Conservation (phyloP, 345 rosid species). For the Eucalyptus regnans region DNA sequence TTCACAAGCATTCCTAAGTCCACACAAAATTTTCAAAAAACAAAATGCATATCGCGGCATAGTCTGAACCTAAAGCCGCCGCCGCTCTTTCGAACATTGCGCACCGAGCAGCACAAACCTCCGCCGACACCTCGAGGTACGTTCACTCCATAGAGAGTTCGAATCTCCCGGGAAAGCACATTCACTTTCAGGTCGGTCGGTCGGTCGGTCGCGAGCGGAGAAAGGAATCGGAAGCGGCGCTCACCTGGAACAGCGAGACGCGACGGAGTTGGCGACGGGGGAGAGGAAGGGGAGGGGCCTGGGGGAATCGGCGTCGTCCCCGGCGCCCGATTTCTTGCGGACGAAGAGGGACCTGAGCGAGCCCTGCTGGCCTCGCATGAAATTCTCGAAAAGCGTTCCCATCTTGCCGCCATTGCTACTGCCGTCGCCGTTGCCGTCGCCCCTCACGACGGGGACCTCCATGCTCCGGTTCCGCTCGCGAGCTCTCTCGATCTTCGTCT, state of each 20-base stretch:
- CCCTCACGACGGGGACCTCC: background rate
- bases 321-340: slow-evolving; percentile 25
- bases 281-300: slow-evolving; percentile 75
- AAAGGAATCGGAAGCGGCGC: background rate
- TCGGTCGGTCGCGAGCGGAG: background rate
- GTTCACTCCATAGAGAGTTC: background rate
- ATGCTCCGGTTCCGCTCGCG: background rate
- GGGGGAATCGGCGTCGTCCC: slow-evolving; percentile 32
- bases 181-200: background rate
- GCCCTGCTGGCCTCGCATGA: slow-evolving; percentile 43
- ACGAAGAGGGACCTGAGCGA: slow-evolving; percentile 62
- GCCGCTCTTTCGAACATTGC: background rate
- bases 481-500: background rate
- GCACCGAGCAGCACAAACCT: background rate
- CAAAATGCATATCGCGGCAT: background rate
- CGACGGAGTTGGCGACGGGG: slow-evolving; percentile 76
- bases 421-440: background rate
- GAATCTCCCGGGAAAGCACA: background rate
- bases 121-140: background rate
- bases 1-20: background rate
- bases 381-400: slow-evolving; percentile 33
- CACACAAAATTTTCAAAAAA: background rate
- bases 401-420: background rate
- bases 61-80: background rate
- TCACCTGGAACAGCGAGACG: slow-evolving; percentile 78